Conservation (phyloP, 345 rosid genomes). For the Salix viminalis region DNA sequence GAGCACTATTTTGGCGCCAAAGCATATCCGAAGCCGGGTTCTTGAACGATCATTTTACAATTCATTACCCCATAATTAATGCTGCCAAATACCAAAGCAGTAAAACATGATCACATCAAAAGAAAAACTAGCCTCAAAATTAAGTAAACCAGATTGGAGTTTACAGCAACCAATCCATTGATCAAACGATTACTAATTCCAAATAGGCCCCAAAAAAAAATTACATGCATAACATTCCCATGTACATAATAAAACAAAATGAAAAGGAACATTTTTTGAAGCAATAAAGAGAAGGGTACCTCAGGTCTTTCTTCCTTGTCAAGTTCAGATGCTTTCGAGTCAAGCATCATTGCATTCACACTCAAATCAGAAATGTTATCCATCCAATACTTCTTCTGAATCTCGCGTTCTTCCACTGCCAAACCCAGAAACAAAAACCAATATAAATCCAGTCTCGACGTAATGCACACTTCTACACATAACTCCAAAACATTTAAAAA, state of each 20-base stretch:
- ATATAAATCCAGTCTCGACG: neutral
- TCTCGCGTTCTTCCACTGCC: constrained; percentile 62
- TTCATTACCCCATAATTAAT: too few species aligned
- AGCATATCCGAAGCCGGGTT: too few species aligned
- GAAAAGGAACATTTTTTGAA: too few species aligned
- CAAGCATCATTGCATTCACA: constrained; percentile 95
- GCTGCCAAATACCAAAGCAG: too few species aligned
- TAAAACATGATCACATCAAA: too few species aligned
- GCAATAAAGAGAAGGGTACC: constrained; percentile 26
- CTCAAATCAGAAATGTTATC: constrained; percentile 71
- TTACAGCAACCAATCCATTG: neutral
- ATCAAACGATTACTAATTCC: neutral
- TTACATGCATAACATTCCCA: neutral
- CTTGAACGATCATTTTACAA: too few species aligned
- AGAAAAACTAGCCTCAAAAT: too few species aligned
- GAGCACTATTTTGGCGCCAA: too few species aligned
- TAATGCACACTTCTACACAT: neutral
- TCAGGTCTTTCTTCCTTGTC: constrained; percentile 98
- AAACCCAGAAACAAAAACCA: neutral
- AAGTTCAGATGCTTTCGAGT: constrained; percentile 82
- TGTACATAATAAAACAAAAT: too few species aligned
- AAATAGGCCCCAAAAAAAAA: neutral
- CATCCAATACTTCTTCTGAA: constrained; percentile 81
- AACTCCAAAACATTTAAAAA: neutral
- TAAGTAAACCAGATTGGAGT: too few species aligned